phyloP scores from a whole-genome alignment of 768 basidiomycete genomes.

The Mycena leptocephala region DNA sequence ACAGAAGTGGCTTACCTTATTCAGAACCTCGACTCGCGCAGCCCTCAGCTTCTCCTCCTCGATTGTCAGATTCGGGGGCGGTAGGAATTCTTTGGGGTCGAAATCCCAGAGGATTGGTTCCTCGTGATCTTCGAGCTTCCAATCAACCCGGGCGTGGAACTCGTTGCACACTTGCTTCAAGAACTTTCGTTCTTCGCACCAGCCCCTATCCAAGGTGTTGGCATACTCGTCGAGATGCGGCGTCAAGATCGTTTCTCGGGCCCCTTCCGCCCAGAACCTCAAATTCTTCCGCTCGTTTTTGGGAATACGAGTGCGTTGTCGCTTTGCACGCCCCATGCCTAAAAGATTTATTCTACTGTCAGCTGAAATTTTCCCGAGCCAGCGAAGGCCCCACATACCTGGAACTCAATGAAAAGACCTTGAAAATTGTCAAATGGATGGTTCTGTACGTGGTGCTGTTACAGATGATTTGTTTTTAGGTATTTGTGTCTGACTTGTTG shows the following conservation, averaged over 20 bases:
- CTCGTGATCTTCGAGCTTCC: background rate
- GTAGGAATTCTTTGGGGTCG: background rate
- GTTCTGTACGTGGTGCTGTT: no score
- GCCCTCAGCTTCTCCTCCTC: slow-evolving; percentile 1
- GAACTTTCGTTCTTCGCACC: slow-evolving; percentile 4
- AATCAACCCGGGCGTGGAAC: slow-evolving; percentile 20
- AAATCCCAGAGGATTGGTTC: slow-evolving; percentile 1
- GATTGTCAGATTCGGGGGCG: background rate
- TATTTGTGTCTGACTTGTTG: no score
- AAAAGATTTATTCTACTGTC: no score
- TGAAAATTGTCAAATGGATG: no score
- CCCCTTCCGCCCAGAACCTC: slow-evolving; percentile 22
- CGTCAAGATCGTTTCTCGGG: slow-evolving; percentile 1
- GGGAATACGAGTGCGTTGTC: background rate
- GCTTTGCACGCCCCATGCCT: background rate
- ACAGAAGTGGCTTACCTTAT: slow-evolving; percentile 1
- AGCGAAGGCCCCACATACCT: no score
- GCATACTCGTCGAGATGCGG: slow-evolving; percentile 22
- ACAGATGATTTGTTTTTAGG: no score
- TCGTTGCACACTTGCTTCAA: slow-evolving; percentile 12
- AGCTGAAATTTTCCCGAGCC: no score
- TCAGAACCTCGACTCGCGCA: background rate
- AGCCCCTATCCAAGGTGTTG: background rate
- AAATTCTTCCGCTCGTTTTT: slow-evolving; percentile 8
- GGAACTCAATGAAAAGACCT: no score